A percentile compares a stretch with the other conserved stretches of the same genome.
These are phyloP conservation scores for Durusdinium trenchii DNA, from an alignment of 73 alveolate genomes.

Conservation along the genomic window DNA sequence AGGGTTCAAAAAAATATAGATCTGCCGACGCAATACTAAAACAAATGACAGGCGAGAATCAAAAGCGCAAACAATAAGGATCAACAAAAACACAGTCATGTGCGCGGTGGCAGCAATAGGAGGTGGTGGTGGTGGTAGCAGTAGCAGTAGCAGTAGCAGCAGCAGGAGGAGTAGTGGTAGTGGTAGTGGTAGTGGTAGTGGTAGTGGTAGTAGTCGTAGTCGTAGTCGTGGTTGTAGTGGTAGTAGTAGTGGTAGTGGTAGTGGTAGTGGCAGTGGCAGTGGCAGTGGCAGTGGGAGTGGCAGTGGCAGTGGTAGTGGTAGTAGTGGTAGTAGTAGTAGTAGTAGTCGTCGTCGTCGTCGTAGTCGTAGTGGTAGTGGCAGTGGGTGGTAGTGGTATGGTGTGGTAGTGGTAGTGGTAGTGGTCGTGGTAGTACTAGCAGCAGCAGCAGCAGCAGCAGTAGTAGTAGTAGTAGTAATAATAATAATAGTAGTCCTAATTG, in stretches of 20 bases:
- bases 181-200: background rate
- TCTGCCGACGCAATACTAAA: too few relatives aligned
- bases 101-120: background rate
- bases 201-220: background rate
- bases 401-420: background rate
- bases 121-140: background rate
- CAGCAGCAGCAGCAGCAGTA: background rate
- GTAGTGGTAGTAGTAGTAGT: conserved; percentile 4
- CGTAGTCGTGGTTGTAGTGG: background rate
- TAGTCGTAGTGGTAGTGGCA: background rate
- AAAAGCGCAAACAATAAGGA: too few relatives aligned
- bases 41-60: too few relatives aligned
- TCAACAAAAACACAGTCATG: too few relatives aligned
- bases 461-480: background rate
- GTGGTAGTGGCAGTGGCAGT: background rate
- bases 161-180: too few relatives aligned
- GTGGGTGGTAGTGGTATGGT: background rate
- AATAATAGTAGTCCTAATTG: background rate
- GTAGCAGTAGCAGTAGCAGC: background rate
- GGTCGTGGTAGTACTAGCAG: background rate
- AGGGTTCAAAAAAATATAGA: too few relatives aligned
- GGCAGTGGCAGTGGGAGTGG: background rate
- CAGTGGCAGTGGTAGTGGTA: background rate
- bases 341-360: background rate
- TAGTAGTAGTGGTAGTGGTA: background rate